Conservation (phyloP, 2,329 filamentous ascomycete species). For the Xylaria sp. region DNA sequence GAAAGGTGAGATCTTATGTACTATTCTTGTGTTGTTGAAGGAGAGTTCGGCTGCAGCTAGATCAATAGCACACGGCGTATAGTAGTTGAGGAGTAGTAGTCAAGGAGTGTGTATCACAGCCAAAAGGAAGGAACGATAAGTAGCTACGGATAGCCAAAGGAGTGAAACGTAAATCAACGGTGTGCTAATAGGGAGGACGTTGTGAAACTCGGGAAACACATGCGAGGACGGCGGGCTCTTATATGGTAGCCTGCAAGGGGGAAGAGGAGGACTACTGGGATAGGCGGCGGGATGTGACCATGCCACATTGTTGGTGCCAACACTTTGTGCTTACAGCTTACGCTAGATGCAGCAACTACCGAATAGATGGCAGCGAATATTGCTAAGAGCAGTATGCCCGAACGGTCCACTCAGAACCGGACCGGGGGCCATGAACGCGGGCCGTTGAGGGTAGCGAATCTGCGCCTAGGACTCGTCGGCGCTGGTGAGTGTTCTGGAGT, state of each 20-base stretch:
- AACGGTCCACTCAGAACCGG: conserved; percentile 22
- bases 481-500: conserved; percentile 11
- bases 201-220: conserved; percentile 12
- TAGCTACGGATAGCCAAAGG: conserved; percentile 36
- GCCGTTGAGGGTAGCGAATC: conserved; percentile 19
- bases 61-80: no score
- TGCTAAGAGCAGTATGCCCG: conserved; percentile 15
- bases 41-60: conserved; percentile 27
- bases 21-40: conserved; percentile 17
- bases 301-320: conserved; percentile 28
- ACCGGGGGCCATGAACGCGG: conserved; percentile 30
- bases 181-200: conserved; percentile 18
- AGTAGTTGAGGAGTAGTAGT: conserved; percentile 30
- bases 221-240: conserved; percentile 25
- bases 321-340: conserved; percentile 1
- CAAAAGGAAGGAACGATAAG: conserved; percentile 35
- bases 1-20: conserved; percentile 11
- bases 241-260: conserved; percentile 31
- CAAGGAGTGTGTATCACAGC: conserved; percentile 41
- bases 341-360: conserved; percentile 24
- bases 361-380: not conserved
- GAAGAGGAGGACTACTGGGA: not conserved
- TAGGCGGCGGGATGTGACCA: conserved; percentile 18
- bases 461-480: conserved; percentile 25
- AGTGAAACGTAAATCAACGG: conserved; percentile 32